phyloP scores from a whole-genome alignment of 768 basidiomycete species.

The Rhodotorula taiwanensis region DNA sequence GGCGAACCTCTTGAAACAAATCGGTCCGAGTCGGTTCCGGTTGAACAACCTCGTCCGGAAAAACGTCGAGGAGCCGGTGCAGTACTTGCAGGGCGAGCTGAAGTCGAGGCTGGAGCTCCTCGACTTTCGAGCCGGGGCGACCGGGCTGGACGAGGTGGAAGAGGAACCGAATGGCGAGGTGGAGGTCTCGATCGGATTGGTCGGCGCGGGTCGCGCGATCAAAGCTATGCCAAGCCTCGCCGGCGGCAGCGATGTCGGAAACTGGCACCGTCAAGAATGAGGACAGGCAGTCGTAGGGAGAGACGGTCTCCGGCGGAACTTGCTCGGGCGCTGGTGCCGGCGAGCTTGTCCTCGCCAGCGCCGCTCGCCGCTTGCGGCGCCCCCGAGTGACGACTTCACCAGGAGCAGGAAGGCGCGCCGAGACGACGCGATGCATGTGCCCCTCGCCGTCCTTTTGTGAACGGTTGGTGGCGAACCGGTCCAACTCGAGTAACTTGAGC shows the following conservation, averaged over 20 bases:
- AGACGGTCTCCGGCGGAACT: too few species aligned
- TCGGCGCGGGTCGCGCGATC: too few species aligned
- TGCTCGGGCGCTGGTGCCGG: too few species aligned
- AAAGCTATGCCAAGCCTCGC: too few species aligned
- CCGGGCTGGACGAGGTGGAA: slow-evolving; percentile 1
- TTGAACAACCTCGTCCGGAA: slow-evolving; percentile 10
- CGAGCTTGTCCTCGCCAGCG: too few species aligned
- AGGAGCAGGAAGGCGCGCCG: too few species aligned
- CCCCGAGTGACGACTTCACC: background rate
- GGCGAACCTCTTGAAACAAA: background rate
- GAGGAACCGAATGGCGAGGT: slow-evolving; percentile 2
- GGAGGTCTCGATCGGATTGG: background rate
- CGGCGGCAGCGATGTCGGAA: too few species aligned
- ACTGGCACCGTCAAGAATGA: too few species aligned
- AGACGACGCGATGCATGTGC: too few species aligned
- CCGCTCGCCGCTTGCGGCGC: background rate
- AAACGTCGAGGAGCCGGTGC: slow-evolving; percentile 5
- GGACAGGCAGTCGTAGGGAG: too few species aligned
- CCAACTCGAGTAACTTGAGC: background rate
- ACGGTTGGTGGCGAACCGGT: background rate
- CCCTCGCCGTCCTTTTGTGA: background rate
- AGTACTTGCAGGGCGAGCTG: slow-evolving; percentile 14
- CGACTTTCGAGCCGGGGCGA: background rate
- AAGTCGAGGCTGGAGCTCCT: background rate
- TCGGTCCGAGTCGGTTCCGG: background rate